These are phyloP conservation scores for Yamadazyma takamatsuzukensis DNA, from an alignment of 805 yeast genomes.

Conservation along the genomic window DNA sequence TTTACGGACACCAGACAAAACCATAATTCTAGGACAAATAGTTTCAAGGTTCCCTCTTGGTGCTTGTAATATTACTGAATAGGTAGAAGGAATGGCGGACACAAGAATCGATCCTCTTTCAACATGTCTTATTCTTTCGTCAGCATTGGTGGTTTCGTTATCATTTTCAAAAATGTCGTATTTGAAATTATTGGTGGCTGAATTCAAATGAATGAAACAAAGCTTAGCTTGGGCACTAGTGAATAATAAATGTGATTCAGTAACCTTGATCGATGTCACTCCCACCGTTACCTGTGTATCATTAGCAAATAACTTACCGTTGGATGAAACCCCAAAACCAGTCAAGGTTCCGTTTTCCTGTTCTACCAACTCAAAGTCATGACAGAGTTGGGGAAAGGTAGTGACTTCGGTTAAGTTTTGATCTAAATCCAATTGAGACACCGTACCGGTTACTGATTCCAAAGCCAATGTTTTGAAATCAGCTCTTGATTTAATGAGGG, in stretches of 20 bases:
- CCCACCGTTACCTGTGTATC: slow-evolving; percentile 59
- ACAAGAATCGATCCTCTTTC: slow-evolving; percentile 91
- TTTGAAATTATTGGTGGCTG: slow-evolving; percentile 30
- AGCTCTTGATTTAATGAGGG: slow-evolving; percentile 52
- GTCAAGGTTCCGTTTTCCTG: slow-evolving; percentile 18
- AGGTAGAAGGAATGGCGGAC: slow-evolving; percentile 73
- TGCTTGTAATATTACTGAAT: slow-evolving; percentile 84
- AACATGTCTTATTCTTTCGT: slow-evolving; percentile 83
- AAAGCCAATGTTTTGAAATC: slow-evolving; percentile 51
- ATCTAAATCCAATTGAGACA: slow-evolving; percentile 38
- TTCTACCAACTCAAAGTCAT: slow-evolving; percentile 47
- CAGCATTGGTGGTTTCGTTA: slow-evolving; percentile 31
- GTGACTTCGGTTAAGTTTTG: slow-evolving; percentile 33
- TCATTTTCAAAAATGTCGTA: slow-evolving; percentile 27
- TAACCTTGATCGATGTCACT: slow-evolving; percentile 74
- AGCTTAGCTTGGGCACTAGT: slow-evolving; percentile 87
- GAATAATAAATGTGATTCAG: slow-evolving; percentile 69
- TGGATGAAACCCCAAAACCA: slow-evolving; percentile 71
- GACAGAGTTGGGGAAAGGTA: slow-evolving; percentile 68
- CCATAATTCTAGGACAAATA: slow-evolving; percentile 89
- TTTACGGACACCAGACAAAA: slow-evolving; percentile 74
- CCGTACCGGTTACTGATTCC: slow-evolving; percentile 62
- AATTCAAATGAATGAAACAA: slow-evolving; percentile 70
- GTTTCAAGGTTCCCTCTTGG: slow-evolving; percentile 97
- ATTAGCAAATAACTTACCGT: slow-evolving; percentile 72